These are phyloP conservation scores for Penicillium pulvis DNA, from an alignment of 495 filamentous ascomycete species.

Conservation along the genomic window DNA sequence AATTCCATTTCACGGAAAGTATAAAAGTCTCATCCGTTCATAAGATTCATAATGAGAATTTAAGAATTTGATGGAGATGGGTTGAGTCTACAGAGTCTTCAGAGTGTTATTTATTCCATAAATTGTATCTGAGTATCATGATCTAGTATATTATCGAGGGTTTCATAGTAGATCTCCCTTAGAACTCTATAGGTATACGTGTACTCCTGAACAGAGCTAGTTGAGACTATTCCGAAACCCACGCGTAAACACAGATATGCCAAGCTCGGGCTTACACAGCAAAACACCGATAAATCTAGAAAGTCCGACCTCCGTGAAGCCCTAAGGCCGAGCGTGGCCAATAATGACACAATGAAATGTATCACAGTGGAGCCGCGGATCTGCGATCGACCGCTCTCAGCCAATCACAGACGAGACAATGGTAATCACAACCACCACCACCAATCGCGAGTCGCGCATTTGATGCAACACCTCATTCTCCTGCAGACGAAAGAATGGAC, in stretches of 20 bases:
- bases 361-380: background rate
- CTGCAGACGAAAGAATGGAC: background rate
- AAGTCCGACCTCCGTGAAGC: background rate
- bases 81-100: too few species aligned
- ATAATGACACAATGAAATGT: slow-evolving; percentile 7
- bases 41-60: too few species aligned
- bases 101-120: too few species aligned
- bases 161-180: too few species aligned
- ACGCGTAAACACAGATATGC: background rate
- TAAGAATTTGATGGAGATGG: too few species aligned
- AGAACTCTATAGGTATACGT: too few species aligned
- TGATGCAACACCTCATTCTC: background rate
- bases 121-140: too few species aligned
- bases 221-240: too few species aligned
- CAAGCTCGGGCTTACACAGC: background rate
- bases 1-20: background rate
- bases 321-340: background rate
- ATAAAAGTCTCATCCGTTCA: background rate
- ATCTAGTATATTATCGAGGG: too few species aligned
- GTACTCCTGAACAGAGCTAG: too few species aligned
- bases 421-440: slow-evolving; percentile 2
- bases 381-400: background rate
- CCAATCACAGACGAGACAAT: slow-evolving; percentile 9
- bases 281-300: background rate
- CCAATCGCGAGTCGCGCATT: slow-evolving; percentile 6